These are phyloP conservation scores for Nitzschia inconspicua DNA, from an alignment of 108 stramenopile genomes.

Conservation along the genomic window DNA sequence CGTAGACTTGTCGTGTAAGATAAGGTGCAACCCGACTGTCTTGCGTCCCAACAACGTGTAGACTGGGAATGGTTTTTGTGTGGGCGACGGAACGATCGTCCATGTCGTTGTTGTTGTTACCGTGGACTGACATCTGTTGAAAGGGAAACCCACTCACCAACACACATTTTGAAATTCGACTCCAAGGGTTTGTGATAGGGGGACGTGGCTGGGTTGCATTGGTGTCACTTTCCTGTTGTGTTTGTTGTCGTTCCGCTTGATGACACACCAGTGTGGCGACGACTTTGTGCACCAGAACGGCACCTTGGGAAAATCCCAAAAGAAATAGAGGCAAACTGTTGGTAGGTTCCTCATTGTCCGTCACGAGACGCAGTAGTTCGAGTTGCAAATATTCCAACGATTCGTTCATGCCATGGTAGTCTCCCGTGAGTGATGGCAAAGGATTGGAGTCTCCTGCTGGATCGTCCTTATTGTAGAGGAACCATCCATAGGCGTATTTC, in stretches of 20 bases:
- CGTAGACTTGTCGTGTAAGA: background rate
- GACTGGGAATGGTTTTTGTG: background rate
- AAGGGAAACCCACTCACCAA: slow-evolving; percentile 35
- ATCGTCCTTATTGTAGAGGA: slow-evolving; percentile 37
- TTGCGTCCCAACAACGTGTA: background rate
- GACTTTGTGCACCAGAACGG: slow-evolving; percentile 44
- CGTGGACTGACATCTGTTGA: background rate
- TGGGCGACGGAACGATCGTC: background rate
- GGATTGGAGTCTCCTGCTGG: slow-evolving; percentile 17
- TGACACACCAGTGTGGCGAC: slow-evolving; percentile 30
- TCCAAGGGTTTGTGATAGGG: too few relatives aligned
- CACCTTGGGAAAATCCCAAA: slow-evolving; percentile 58
- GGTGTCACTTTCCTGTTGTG: background rate
- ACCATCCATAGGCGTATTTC: slow-evolving; percentile 49
- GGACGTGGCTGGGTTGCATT: too few relatives aligned
- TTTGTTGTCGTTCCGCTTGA: background rate
- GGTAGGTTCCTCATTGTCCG: background rate
- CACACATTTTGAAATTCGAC: slow-evolving; percentile 13
- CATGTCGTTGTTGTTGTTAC: background rate
- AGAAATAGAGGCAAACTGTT: background rate
- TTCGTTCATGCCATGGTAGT: slow-evolving; percentile 41
- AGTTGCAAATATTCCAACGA: slow-evolving; percentile 20
- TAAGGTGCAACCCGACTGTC: background rate
- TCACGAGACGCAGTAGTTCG: too few relatives aligned
- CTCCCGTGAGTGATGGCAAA: slow-evolving; percentile 17